These are phyloP conservation scores for Dipodascus albidus DNA, from an alignment of 805 yeast species.

Conservation along the genomic window DNA sequence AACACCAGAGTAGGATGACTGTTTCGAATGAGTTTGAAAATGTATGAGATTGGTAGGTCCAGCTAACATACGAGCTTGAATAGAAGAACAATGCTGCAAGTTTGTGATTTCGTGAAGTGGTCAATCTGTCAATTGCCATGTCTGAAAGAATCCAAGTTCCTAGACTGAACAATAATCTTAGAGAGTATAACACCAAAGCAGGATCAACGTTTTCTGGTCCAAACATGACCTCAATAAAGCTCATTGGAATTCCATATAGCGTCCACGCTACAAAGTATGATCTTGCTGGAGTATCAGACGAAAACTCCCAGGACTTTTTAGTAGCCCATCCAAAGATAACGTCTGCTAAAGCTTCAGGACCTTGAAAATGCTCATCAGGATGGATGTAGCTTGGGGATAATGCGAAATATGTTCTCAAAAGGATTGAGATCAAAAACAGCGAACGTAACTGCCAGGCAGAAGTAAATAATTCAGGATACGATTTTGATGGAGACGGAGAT, in stretches of 20 bases:
- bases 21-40: slow-evolving; percentile 80
- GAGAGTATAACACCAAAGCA: slow-evolving; percentile 37
- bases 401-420: slow-evolving; percentile 43
- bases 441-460: slow-evolving; percentile 33
- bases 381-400: slow-evolving; percentile 78
- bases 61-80: slow-evolving; percentile 55
- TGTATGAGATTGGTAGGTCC: slow-evolving; percentile 74
- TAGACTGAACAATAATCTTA: slow-evolving; percentile 37
- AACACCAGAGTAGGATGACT: slow-evolving; percentile 34
- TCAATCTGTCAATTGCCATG: slow-evolving; percentile 36
- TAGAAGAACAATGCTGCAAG: slow-evolving; percentile 29
- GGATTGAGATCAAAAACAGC: slow-evolving; percentile 34
- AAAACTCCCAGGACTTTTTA: slow-evolving; percentile 78
- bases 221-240: slow-evolving; percentile 29
- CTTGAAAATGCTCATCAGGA: slow-evolving; percentile 96
- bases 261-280: slow-evolving; percentile 59
- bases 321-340: slow-evolving; percentile 33
- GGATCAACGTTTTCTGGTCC: slow-evolving; percentile 29
- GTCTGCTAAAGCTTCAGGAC: slow-evolving; percentile 58
- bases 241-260: slow-evolving; percentile 53
- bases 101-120: slow-evolving; percentile 39
- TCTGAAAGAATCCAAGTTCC: slow-evolving; percentile 28
- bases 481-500: neutral
- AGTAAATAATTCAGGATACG: neutral
- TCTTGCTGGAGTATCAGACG: slow-evolving; percentile 44